phyloP scores from a whole-genome alignment of 2,329 filamentous ascomycete genomes.

The Curvularia hawaiiensis region DNA sequence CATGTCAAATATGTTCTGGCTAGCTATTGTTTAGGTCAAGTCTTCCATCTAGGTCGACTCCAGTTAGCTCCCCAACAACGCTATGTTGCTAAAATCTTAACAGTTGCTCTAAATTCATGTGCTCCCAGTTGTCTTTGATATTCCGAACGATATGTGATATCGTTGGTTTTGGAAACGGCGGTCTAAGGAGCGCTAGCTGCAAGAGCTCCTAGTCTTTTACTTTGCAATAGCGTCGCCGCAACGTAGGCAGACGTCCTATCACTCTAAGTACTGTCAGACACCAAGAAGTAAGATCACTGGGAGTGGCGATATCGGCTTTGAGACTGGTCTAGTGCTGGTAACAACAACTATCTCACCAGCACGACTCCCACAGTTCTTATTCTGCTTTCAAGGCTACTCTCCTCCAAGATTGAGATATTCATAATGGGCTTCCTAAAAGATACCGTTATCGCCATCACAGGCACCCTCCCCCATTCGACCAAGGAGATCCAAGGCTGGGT shows the following conservation, averaged over 20 bases:
- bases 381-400: neutral
- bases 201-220: slow-evolving; percentile 18
- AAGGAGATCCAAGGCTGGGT: slow-evolving; percentile 71
- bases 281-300: slow-evolving; percentile 18
- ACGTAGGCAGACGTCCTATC: slow-evolving; percentile 13
- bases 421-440: slow-evolving; percentile 57
- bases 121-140: neutral
- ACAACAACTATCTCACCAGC: neutral
- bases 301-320: neutral
- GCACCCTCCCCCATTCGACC: slow-evolving; percentile 57
- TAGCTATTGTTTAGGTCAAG: neutral
- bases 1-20: neutral
- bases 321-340: neutral
- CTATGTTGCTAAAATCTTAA: neutral
- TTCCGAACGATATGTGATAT: neutral
- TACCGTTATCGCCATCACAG: slow-evolving; percentile 62
- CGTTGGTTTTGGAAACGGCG: neutral
- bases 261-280: slow-evolving; percentile 12
- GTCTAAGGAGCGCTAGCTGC: neutral
- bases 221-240: slow-evolving; percentile 1
- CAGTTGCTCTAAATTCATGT: neutral
- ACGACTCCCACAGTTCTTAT: neutral
- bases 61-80: neutral
- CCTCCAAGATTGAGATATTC: neutral
- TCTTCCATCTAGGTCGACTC: neutral